Conservation (phyloP, 148 eudicot species). For the Tetragonia tetragonoides region DNA sequence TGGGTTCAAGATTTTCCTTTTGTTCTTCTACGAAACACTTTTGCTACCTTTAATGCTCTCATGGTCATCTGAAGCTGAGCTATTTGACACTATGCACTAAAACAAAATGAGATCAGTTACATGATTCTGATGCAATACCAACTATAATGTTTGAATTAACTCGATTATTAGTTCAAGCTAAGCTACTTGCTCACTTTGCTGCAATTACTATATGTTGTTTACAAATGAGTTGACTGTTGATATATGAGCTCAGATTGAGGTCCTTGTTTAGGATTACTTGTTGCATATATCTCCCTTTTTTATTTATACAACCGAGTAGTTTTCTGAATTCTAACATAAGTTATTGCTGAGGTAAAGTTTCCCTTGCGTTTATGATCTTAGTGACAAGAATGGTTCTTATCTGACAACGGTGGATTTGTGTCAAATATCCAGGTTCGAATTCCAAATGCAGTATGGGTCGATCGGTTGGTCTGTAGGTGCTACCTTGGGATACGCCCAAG, state of each 20-base stretch:
- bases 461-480: constrained; percentile 89
- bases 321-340: not conserved
- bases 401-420: not conserved
- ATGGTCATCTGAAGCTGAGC: not conserved
- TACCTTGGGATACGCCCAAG: constrained; percentile 82
- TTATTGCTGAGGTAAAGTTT: not conserved
- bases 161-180: not conserved
- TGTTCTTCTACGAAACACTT: not conserved
- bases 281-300: not conserved
- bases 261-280: no score
- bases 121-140: no score
- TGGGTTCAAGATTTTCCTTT: not conserved
- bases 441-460: constrained; percentile 87
- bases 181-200: no score
- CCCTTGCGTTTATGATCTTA: not conserved
- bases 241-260: not conserved
- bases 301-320: not conserved
- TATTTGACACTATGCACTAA: not conserved
- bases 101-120: not conserved
- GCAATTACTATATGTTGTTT: not conserved
- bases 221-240: not conserved
- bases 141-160: no score
- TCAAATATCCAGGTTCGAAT: constrained; percentile 50
- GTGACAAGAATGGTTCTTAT: not conserved
- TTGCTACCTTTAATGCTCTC: not conserved